A percentile compares a stretch with the other conserved stretches of the same genome.
Evolutionary conservation across 345 rosid genomes (phyloP).

Genomic region (Rhodomyrtus tomentosa): DNA sequence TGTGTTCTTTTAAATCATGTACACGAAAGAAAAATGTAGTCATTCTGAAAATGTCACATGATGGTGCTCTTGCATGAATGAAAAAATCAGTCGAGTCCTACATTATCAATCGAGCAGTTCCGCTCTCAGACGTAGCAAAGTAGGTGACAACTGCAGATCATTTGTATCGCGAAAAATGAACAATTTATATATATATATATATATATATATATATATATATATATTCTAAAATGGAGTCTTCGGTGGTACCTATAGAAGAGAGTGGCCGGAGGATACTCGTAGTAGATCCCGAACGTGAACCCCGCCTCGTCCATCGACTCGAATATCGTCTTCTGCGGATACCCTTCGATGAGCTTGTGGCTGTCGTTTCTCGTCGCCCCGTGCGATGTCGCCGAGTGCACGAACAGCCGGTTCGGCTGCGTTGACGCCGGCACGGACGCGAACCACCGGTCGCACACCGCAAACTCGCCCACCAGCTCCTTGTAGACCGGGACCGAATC

Average conservation of each 20-base stretch:
- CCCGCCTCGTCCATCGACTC: slow-evolving; percentile 8
- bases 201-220: no score
- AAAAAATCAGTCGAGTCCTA: no score
- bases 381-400: slow-evolving; percentile 10
- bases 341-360: neutral
- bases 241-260: slow-evolving; percentile 3
- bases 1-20: neutral
- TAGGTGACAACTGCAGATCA: no score
- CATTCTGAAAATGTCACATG: neutral
- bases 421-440: neutral
- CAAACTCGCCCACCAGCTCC: slow-evolving; percentile 4
- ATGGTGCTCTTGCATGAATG: no score
- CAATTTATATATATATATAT: no score
- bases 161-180: no score
- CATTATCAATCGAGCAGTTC: no score
- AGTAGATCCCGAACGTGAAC: slow-evolving; percentile 5
- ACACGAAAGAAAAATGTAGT: neutral
- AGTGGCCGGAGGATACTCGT: slow-evolving; percentile 6
- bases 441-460: slow-evolving; percentile 10
- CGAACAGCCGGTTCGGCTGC: slow-evolving; percentile 10
- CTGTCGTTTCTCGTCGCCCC: slow-evolving; percentile 7
- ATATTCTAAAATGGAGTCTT: neutral
- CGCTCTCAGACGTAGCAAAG: no score
- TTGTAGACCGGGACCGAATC: slow-evolving; percentile 4
- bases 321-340: slow-evolving; percentile 10